These are phyloP conservation scores for Hypoxylon sp. DNA, from an alignment of 2,329 filamentous ascomycete genomes.

Conservation along the genomic window DNA sequence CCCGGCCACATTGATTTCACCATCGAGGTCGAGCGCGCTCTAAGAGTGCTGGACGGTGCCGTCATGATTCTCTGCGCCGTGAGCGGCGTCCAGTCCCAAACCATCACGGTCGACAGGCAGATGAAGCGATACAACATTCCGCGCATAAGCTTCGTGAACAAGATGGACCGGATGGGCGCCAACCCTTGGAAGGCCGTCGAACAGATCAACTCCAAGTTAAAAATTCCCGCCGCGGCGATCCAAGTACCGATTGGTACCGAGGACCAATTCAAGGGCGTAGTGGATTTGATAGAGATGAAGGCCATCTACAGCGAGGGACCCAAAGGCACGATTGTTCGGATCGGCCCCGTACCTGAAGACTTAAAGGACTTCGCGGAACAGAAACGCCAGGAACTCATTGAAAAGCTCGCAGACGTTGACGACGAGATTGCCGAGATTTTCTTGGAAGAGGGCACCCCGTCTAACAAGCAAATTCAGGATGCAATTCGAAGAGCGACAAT, in stretches of 20 bases:
- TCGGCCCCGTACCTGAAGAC: constrained; percentile 85
- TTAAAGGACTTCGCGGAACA: constrained; percentile 81
- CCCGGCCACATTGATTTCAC: constrained; percentile 99
- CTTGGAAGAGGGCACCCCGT: constrained; percentile 86
- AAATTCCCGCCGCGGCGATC: constrained; percentile 90
- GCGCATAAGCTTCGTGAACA: constrained; percentile 96
- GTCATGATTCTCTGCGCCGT: constrained; percentile 99
- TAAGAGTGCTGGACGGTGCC: constrained; percentile 94
- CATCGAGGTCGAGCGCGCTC: constrained; percentile 95
- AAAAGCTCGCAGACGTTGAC: constrained; percentile 96
- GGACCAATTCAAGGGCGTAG: constrained; percentile 90
- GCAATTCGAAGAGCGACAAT: constrained; percentile 95
- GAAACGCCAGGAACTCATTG: constrained; percentile 87
- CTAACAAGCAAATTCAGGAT: constrained; percentile 85
- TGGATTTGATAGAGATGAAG: constrained; percentile 93
- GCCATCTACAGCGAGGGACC: constrained; percentile 91
- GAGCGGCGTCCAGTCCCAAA: constrained; percentile 96
- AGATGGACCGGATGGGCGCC: constrained; percentile 99
- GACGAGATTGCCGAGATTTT: constrained; percentile 97
- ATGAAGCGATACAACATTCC: constrained; percentile 99
- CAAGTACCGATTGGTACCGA: constrained; percentile 95
- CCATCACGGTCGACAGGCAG: constrained; percentile 96
- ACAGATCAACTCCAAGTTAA: constrained; percentile 96
- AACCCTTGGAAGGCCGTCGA: constrained; percentile 98
- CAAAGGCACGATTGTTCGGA: constrained; percentile 80